Conservation (phyloP, 805 yeast species). For the Nakazawaea ernobii region DNA sequence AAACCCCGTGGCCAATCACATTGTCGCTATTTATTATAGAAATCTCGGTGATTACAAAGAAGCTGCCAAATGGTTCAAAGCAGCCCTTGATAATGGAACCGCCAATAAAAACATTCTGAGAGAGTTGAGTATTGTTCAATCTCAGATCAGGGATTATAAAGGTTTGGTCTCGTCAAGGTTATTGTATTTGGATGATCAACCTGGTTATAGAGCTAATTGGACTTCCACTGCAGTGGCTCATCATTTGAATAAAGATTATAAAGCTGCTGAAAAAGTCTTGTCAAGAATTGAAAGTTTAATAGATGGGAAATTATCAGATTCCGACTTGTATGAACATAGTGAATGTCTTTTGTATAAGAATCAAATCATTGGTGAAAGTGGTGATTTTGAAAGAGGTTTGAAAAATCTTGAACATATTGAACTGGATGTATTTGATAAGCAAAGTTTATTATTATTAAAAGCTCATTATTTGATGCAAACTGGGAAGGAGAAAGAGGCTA, state of each 20-base stretch:
- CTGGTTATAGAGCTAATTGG: conserved; percentile 90
- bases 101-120: conserved; percentile 73
- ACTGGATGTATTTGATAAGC: conserved; percentile 44
- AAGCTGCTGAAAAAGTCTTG: conserved; percentile 66
- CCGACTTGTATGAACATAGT: conserved; percentile 71
- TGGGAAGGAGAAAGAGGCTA: conserved; percentile 58
- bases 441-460: conserved; percentile 56
- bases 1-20: conserved; percentile 74
- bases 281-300: conserved; percentile 71
- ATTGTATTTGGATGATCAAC: conserved; percentile 60
- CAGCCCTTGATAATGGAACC: conserved; percentile 73
- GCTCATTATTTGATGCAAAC: conserved; percentile 60
- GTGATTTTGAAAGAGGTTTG: conserved; percentile 61
- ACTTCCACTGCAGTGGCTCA: conserved; percentile 83
- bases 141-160: conserved; percentile 73
- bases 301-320: conserved; percentile 58
- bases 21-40: conserved; percentile 80
- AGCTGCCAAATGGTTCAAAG: conserved; percentile 73
- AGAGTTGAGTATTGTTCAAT: conserved; percentile 74
- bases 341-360: conserved; percentile 76
- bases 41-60: conserved; percentile 61
- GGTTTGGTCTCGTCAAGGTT: conserved; percentile 59
- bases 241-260: conserved; percentile 63
- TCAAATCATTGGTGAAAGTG: conserved; percentile 54
- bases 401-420: conserved; percentile 44